phyloP scores from a whole-genome alignment of 495 filamentous ascomycete species.

The Daldinia bambusicola region DNA sequence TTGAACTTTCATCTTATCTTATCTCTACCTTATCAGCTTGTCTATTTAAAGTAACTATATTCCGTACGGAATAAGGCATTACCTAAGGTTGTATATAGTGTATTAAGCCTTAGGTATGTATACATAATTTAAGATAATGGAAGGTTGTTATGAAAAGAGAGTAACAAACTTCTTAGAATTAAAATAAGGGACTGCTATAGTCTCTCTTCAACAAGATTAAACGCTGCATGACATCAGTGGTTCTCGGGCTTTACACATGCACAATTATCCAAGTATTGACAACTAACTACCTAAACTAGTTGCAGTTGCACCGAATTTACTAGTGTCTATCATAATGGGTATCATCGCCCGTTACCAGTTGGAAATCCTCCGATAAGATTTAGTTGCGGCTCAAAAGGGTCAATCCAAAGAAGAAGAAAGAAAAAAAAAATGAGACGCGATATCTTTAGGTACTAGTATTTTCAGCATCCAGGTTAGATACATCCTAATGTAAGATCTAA shows the following conservation, averaged over 20 bases:
- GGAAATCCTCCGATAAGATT: conserved; percentile 1
- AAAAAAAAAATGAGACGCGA: background rate
- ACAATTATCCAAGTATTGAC: too few species aligned
- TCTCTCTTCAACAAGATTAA: background rate
- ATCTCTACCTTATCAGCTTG: background rate
- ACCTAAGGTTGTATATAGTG: too few species aligned
- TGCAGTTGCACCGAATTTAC: background rate
- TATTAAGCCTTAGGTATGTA: too few species aligned
- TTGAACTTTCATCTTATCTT: background rate
- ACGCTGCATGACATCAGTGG: background rate
- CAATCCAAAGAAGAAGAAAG: background rate
- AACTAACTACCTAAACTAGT: too few species aligned
- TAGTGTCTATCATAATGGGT: background rate
- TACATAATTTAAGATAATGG: too few species aligned
- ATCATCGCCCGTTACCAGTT: background rate
- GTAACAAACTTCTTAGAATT: background rate
- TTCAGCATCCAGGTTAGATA: background rate
- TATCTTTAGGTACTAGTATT: too few species aligned
- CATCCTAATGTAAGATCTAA: too few species aligned
- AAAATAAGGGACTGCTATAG: background rate
- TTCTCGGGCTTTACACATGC: background rate
- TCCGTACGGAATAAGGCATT: too few species aligned
- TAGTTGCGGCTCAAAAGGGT: conserved; percentile 9
- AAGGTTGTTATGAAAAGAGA: background rate
- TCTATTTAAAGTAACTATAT: too few species aligned